Evolutionary conservation across 2,329 filamentous ascomycete species (phyloP), one percentile per base, ranked within the genome.

Genomic region (Nemania bipapillata): DNA sequence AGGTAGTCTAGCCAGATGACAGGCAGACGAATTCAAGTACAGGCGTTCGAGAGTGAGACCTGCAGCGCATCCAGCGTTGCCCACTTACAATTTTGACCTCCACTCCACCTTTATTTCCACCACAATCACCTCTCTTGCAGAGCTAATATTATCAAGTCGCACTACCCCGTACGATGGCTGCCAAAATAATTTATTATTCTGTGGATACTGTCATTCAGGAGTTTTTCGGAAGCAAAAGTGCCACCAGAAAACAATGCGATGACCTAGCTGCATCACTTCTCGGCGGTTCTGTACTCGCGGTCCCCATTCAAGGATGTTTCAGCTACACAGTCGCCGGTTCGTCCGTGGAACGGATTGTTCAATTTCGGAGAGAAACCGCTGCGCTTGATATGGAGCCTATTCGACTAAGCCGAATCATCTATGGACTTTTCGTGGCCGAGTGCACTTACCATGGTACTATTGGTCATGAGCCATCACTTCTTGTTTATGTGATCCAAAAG

Each of bases 231-330:
- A 45, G 40, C 40, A 15, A 45, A 45, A 45, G 15, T 45, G n/a
- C 40, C 40, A 62, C 63, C 20, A 69, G 55, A 49, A 17, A 37
- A 35, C 53, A 69, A 66, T 69, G 66, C 32, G 66, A 69, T 4
- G 63, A 66, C 3, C 49, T 63, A 3, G 62, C 66, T 3, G 50
- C 42, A 40, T 35, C 32, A 3, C 30, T 24, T 6, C 12, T 47
- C n/a, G 66, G 66, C 4, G 66, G 62, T 5, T 32, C 30, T 42
- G 40, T 17, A 2, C 32, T 30, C 40, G 57, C 66, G 3, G 66
- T 69, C 5, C 5, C 28, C n/a, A 65, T 54, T 32, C 66, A 69
- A 47, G 57, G 66, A 26, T 2, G 35, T 6, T 53, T 37, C 24
- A 65, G 66, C 26, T 69, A 69, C 40, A 69, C 62, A 1, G 26